Evolutionary conservation across 768 basidiomycete species (phyloP), one percentile per base, ranked within the genome.

Genomic region (Amanita muscaria): DNA sequence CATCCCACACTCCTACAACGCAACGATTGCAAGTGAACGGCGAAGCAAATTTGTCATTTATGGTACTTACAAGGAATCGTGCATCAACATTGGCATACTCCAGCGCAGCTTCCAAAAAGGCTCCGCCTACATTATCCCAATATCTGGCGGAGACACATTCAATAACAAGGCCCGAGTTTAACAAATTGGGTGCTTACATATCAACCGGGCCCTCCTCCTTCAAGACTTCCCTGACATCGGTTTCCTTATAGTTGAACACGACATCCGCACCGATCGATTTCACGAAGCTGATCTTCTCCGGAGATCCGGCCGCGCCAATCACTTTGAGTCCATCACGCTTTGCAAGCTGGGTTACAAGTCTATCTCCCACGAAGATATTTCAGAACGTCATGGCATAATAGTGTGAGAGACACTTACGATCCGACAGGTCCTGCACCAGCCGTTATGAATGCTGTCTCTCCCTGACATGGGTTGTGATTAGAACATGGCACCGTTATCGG

Each of bases 231-330:
- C 52, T 53, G 0, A 72, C 70, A 39, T 64, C 60, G 1, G 61
- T 56, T 1, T 64, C 77, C 64, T 83, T 80, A 60, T 79, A 82
- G 61, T 82, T 80, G 64, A 80, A 80, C 0, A 64, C 69, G n/a
- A 76, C 64, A 47, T 83, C 78, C 0, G 70, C 72, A 1, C 78
- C 79, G 4, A 79, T 50, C 6, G 65, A 64, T 39, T 63, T 64
- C 54, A 80, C 52, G 48, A 68, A 80, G 7, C 60, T 59, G 4
- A 83, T 74, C 60, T 85, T 83, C 29, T 75, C 71, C 25, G 80
- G 76, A 0, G 72, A 69, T 2, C 83, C 80, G 1, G 77, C 75
- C 0, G 75, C 78, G 0, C 72, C 76, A 46, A 85, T 76, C 22
- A 83, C 80, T 50, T 75, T 77, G 21, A 62, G 46, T 11, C 66